A percentile compares a stretch with the other conserved stretches of the same genome.
Evolutionary conservation across 108 stramenopile species (phyloP).

Genomic region (Poteriospumella lacustris): DNA sequence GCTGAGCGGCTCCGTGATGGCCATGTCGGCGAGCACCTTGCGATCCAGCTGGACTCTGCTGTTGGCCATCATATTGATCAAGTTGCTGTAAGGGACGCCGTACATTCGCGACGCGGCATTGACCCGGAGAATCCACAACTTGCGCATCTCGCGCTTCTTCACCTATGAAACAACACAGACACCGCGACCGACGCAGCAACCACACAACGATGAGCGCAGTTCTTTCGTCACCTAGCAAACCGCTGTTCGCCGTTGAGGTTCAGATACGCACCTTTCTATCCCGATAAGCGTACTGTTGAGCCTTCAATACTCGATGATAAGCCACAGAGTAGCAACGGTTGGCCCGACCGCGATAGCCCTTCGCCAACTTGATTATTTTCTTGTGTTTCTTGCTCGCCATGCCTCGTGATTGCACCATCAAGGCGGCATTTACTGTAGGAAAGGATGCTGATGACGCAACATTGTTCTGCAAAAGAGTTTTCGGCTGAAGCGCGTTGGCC

Average conservation of each 20-base stretch:
- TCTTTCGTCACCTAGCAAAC: too few species aligned
- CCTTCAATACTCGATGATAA: conserved; percentile 29
- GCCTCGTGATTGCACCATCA: too few species aligned
- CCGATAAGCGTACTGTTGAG: conserved; percentile 76
- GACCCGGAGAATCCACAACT: conserved; percentile 82
- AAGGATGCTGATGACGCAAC: too few species aligned
- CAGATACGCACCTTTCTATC: conserved; percentile 63
- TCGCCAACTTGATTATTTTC: conserved; percentile 70
- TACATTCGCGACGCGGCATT: conserved; percentile 84
- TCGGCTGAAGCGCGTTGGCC: too few species aligned
- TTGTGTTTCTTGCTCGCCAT: conserved; percentile 66
- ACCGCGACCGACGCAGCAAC: too few species aligned
- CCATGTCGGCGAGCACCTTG: conserved; percentile 89
- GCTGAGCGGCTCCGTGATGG: conserved; percentile 83
- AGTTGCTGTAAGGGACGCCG: conserved; percentile 73
- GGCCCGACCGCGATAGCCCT: conserved; percentile 83
- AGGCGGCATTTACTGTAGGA: too few species aligned
- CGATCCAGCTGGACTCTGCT: conserved; percentile 74
- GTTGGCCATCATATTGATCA: conserved; percentile 60
- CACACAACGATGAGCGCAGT: too few species aligned
- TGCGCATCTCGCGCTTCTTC: conserved; percentile 83
- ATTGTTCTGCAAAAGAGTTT: too few species aligned
- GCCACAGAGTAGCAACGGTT: conserved; percentile 61
- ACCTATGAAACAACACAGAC: too few species aligned
- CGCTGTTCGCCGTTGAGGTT: too few species aligned